These are phyloP conservation scores for Colletotrichum salicis DNA, from an alignment of 2,329 filamentous ascomycete genomes.

Conservation along the genomic window DNA sequence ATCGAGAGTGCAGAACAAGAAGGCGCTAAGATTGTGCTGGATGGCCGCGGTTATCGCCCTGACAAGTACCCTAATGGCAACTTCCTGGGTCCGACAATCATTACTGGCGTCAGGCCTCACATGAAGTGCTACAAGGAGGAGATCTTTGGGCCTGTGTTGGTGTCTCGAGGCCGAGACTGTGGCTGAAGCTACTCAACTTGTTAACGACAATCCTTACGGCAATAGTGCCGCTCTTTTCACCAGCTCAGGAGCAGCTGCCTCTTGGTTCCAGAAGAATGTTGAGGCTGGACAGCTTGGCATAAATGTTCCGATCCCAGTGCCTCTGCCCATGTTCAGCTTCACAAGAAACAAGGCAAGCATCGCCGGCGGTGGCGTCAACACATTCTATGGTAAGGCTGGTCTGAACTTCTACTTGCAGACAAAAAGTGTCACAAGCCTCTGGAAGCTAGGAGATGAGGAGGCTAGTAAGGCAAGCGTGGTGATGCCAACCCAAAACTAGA, in stretches of 20 bases:
- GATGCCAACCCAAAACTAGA: constrained; percentile 6
- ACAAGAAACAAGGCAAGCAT: constrained; percentile 64
- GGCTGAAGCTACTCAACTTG: constrained; percentile 29
- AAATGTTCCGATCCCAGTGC: constrained; percentile 42
- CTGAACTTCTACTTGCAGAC: constrained; percentile 75
- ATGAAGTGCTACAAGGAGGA: constrained; percentile 50
- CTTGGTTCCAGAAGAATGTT: constrained; percentile 45
- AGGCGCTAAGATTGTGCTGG: background rate
- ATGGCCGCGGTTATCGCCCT: background rate
- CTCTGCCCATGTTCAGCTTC: constrained; percentile 43
- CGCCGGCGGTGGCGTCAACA: constrained; percentile 75
- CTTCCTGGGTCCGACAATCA: constrained; percentile 46
- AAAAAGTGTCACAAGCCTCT: constrained; percentile 63
- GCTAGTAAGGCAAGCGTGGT: constrained; percentile 1
- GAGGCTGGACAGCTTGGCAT: constrained; percentile 42
- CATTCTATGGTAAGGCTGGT: constrained; percentile 78
- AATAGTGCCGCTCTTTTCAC: constrained; percentile 50
- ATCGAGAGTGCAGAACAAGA: background rate
- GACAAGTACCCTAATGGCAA: background rate
- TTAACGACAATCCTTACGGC: constrained; percentile 45
- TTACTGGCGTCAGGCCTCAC: constrained; percentile 45
- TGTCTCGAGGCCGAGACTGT: constrained; percentile 41
- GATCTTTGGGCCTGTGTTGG: constrained; percentile 49
- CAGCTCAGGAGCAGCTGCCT: constrained; percentile 43
- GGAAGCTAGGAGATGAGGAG: constrained; percentile 67